Percentiles rank a stretch among this genome's conserved stretches.
phyloP scores from a whole-genome alignment of 2,329 filamentous ascomycete species.

The Trichocomaceae sp. region DNA sequence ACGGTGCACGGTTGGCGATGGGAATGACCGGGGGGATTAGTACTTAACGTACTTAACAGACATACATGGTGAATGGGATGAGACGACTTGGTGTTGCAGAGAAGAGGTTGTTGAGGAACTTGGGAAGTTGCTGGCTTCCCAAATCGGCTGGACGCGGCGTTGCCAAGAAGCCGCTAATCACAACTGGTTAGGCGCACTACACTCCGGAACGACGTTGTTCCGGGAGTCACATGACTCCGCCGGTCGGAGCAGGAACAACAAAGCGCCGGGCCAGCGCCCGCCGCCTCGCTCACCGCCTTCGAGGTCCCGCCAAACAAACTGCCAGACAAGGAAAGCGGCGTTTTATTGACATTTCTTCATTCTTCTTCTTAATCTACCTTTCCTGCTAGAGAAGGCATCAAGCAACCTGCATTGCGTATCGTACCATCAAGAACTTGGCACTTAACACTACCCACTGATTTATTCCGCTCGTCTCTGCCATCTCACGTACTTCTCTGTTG shows the following conservation, averaged over 20 bases:
- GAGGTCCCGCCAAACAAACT: slow-evolving; percentile 29
- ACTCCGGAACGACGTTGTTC: not conserved
- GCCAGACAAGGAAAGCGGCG: slow-evolving; percentile 26
- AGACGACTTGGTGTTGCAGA: not conserved
- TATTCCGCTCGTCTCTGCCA: too few species aligned
- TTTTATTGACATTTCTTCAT: slow-evolving; percentile 1
- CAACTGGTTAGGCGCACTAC: not conserved
- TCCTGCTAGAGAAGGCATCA: not conserved
- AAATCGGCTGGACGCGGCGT: not conserved
- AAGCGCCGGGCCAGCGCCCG: slow-evolving; percentile 17
- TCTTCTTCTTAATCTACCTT: not conserved
- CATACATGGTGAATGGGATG: not conserved
- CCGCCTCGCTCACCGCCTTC: slow-evolving; percentile 19
- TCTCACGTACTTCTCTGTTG: not conserved
- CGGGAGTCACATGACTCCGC: not conserved
- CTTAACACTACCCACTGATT: not conserved
- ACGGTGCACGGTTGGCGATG: not conserved
- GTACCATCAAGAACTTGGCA: not conserved
- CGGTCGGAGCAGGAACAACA: slow-evolving; percentile 21
- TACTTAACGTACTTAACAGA: not conserved
- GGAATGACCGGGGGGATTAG: not conserved
- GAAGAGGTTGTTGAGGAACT: not conserved
- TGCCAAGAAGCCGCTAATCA: not conserved
- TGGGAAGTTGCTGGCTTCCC: not conserved
- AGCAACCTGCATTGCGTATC: not conserved